Conservation (phyloP, 73 alveolate species). For the Tetrahymena thermophila region DNA sequence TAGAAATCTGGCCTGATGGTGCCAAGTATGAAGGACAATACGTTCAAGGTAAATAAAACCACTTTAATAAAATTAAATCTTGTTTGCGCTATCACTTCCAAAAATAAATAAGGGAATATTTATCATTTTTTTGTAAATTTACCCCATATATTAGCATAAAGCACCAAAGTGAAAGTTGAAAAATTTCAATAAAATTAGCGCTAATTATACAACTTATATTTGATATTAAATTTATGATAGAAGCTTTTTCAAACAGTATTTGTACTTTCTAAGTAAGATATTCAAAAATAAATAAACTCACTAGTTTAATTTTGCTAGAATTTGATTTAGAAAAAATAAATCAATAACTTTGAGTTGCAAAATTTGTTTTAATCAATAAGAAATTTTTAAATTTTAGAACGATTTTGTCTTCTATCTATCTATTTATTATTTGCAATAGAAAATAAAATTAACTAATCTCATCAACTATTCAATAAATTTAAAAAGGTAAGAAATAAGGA, state of each 20-base stretch:
- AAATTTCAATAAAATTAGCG: no score
- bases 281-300: no score
- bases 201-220: no score
- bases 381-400: no score
- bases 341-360: not conserved
- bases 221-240: no score
- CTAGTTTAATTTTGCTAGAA: no score
- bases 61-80: not conserved
- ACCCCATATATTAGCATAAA: no score
- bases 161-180: no score
- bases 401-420: not conserved
- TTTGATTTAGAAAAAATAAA: not conserved
- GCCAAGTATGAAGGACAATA: constrained; percentile 69
- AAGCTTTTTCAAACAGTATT: no score
- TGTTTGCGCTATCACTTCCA: not conserved
- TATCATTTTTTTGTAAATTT: not conserved
- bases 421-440: not conserved
- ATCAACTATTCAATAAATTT: not conserved
- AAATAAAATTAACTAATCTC: not conserved
- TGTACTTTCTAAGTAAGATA: no score
- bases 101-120: no score
- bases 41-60: constrained; percentile 54
- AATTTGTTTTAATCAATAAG: not conserved
- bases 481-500: constrained; percentile 29
- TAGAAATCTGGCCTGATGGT: constrained; percentile 80